Evolutionary conservation across 257 asterid genomes (phyloP), one percentile per base, ranked within the genome.

Genomic region (Avicennia marina): DNA sequence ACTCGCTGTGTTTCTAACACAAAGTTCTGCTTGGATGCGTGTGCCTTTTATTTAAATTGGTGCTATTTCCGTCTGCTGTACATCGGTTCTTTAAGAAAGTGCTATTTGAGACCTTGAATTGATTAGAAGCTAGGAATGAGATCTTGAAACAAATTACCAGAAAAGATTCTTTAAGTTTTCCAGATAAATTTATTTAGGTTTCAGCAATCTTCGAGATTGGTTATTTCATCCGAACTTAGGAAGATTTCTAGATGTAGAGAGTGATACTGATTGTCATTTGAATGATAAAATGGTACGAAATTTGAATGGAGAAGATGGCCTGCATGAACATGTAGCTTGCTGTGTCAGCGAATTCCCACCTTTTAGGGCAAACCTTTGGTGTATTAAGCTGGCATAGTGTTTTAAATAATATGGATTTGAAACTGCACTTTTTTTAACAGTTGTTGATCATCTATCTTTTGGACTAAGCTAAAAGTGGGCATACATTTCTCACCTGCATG

Each of bases 31-130:
- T 24, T 19, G 32, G 18, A 54, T 31, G 17, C 47, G 5, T 32
- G 20, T 10, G 25, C 27, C 26, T 44, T 49, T 22, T 46, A 22
- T 8, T 33, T 64, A 8, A 44, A 12, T 55, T 6, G 22, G 25
- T 21, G 50, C 34, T 4, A 8, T 29, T 29, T n/a, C n/a, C n/a
- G n/a, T n/a, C n/a, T n/a, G n/a, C n/a, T n/a, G n/a, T n/a, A n/a
- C n/a, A 29, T 29, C 11, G 17, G 21, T 11, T 38, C 47, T 10
- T 43, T 9, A 0, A 3, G 19, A 15, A 42, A 4, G 48, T 31
- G 8, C 18, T 21, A 33, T 17, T 34, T 56, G 42, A 32, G 24
- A 57, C 39, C 42, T 64, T 44, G 48, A 27, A 38, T 44, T 58
- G 55, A 29, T 49, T 42, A 40, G 49, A 33, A 42, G 29, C 54